Conservation (phyloP, 2,329 filamentous ascomycete species). For the Pleoardoris graminearum region DNA sequence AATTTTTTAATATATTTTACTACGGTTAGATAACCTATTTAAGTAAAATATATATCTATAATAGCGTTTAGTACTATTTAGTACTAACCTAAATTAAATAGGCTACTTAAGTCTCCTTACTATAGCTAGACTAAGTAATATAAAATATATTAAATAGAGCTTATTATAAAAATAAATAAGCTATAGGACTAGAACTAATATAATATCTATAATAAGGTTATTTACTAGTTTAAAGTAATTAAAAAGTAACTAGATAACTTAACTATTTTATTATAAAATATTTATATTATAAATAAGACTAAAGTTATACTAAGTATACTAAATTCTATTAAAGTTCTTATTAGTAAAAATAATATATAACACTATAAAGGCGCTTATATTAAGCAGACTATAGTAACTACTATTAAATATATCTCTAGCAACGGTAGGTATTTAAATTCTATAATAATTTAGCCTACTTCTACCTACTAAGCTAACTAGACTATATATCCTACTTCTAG, state of each 20-base stretch:
- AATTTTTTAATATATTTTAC: slow-evolving; percentile 5
- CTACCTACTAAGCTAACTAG: slow-evolving; percentile 4
- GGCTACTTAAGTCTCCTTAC: slow-evolving; percentile 6
- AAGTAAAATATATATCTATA: slow-evolving; percentile 21
- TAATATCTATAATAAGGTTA: slow-evolving; percentile 18
- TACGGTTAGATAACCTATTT: slow-evolving; percentile 18
- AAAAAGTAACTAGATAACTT: slow-evolving; percentile 5
- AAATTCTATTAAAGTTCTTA: slow-evolving; percentile 10
- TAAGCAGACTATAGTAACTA: slow-evolving; percentile 17
- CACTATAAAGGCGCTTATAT: slow-evolving; percentile 18
- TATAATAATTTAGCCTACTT: slow-evolving; percentile 17
- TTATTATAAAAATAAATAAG: slow-evolving; percentile 11
- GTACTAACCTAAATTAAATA: slow-evolving; percentile 6
- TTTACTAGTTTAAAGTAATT: slow-evolving; percentile 13
- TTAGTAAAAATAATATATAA: slow-evolving; percentile 17
- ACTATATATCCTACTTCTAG: slow-evolving; percentile 17
- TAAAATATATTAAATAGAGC: slow-evolving; percentile 10
- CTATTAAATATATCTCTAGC: slow-evolving; percentile 15
- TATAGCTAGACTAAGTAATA: slow-evolving; percentile 11
- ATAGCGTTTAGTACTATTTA: slow-evolving; percentile 20
- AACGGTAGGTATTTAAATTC: slow-evolving; percentile 19
- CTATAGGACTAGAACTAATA: slow-evolving; percentile 14
- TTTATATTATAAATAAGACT: slow-evolving; percentile 24
- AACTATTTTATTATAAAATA: slow-evolving; percentile 2
- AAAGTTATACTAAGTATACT: slow-evolving; percentile 15